These are phyloP conservation scores for Peterozyma toletana DNA, from an alignment of 805 yeast species.

Conservation along the genomic window DNA sequence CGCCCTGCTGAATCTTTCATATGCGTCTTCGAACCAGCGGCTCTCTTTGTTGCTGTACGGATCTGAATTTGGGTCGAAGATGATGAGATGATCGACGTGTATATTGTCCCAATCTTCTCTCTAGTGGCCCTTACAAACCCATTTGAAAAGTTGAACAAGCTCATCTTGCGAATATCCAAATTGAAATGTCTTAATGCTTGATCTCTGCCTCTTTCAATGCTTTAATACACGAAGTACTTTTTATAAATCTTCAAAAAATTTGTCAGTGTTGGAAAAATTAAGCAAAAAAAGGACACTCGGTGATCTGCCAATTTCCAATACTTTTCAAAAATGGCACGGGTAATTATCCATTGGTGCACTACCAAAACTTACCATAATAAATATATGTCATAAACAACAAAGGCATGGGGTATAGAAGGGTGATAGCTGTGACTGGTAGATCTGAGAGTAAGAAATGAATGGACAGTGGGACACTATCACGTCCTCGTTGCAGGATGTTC, in stretches of 20 bases:
- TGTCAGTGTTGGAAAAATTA: neutral
- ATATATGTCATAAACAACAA: no score
- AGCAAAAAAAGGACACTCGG: no score
- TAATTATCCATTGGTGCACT: no score
- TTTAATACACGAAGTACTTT: no score
- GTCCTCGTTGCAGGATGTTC: conserved; percentile 61
- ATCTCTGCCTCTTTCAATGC: no score
- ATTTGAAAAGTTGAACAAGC: conserved; percentile 2
- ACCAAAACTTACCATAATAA: no score
- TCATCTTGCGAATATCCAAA: neutral
- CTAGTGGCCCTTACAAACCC: conserved; percentile 5
- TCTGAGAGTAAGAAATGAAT: no score
- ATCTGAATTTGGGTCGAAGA: conserved; percentile 28
- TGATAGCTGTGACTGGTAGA: no score
- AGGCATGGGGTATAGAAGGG: no score
- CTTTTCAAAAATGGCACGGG: no score
- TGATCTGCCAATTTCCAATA: no score
- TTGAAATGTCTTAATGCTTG: neutral
- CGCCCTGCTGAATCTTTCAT: conserved; percentile 95
- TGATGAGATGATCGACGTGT: neutral
- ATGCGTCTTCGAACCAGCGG: conserved; percentile 90
- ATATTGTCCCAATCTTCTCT: conserved; percentile 4
- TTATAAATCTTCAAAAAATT: neutral
- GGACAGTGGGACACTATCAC: conserved; percentile 66
- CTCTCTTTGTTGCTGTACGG: conserved; percentile 90